Conservation (phyloP, 768 basidiomycete genomes). For the Mycena galopus region DNA sequence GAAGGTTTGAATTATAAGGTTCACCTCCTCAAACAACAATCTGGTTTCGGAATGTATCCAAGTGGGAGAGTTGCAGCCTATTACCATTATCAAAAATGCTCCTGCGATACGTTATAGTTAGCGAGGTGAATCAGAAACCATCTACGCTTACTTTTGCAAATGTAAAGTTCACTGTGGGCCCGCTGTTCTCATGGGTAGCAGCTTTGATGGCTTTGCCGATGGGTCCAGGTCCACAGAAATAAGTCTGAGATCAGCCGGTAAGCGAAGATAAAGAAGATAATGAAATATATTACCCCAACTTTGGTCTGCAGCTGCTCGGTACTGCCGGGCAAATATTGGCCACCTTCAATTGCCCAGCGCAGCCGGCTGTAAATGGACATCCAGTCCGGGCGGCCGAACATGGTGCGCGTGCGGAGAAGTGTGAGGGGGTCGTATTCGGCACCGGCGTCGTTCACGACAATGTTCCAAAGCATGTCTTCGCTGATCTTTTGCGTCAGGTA, state of each 20-base stretch:
- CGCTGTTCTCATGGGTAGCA: conserved; percentile 69
- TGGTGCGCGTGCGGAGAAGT: conserved; percentile 86
- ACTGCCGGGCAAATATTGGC: conserved; percentile 84
- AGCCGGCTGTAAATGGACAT: conserved; percentile 82
- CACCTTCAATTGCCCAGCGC: conserved; percentile 82
- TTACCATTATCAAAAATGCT: conserved; percentile 11
- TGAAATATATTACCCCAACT: conserved; percentile 72
- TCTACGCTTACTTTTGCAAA: conserved; percentile 78
- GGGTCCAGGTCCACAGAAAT: conserved; percentile 87
- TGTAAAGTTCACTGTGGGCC: conserved; percentile 72
- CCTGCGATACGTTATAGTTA: background rate
- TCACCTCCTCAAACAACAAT: background rate
- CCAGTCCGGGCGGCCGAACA: conserved; percentile 95
- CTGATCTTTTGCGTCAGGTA: conserved; percentile 90
- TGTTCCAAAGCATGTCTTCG: conserved; percentile 92
- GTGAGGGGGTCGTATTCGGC: conserved; percentile 92
- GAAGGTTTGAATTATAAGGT: too few relatives aligned
- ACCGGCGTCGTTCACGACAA: conserved; percentile 87
- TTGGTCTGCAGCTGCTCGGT: conserved; percentile 85
- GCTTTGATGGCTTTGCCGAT: conserved; percentile 84
- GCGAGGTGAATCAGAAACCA: background rate
- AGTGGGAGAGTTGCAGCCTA: too few relatives aligned
- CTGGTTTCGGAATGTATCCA: background rate
- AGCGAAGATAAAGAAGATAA: background rate
- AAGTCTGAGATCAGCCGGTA: conserved; percentile 65